Evolutionary conservation across 2,329 filamentous ascomycete genomes (phyloP), one percentile per base, ranked within the genome.

Genomic region (Erysiphe pulchra): DNA sequence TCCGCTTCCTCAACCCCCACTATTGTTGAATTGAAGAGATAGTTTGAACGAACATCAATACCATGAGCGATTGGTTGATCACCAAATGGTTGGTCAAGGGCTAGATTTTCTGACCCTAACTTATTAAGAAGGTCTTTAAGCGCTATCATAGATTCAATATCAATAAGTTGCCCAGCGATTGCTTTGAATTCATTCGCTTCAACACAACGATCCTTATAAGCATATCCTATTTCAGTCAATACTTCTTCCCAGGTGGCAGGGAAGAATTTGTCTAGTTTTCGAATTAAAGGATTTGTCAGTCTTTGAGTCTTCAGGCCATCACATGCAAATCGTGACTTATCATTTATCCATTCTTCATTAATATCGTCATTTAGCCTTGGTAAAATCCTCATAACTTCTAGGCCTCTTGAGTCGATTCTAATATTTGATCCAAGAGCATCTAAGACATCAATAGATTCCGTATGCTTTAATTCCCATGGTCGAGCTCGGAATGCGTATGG

Each of bases 261-360:
- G 62, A 86, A 75, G 62, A 98, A 95, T 61, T 87, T 84, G 57
- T 86, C 80, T 48, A 92, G 80, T 47, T 79, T 77, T 54, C 86
- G 81, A 56, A 94, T 77, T 51, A 98, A 66, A 38, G 90, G 90
- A 53, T 87, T 90, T 33, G 90, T 95, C 47, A 98, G 69, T 59
- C 90, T 76, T 65, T 98, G 90, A 42, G 87, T 95, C 73, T 86
- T 92, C 53, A 98, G 70, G 44, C 90, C 90, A 61, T 98, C 90
- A 61, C 86, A 92, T 38, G 90, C 87, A 61, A 95, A 98, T 52
- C 90, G 77, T 37, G 84, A 78, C 71, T 95, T 98, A 68, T 98
- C 90, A 64, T 95, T 90, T 62, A 98, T 95, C 90, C 90, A 98
- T 64, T 98, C 90, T 67, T 98, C 90, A 62, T 98, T 98, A 56